Evolutionary conservation across 2,329 filamentous ascomycete species (phyloP).

Genomic region (Hypocrella siamensis): DNA sequence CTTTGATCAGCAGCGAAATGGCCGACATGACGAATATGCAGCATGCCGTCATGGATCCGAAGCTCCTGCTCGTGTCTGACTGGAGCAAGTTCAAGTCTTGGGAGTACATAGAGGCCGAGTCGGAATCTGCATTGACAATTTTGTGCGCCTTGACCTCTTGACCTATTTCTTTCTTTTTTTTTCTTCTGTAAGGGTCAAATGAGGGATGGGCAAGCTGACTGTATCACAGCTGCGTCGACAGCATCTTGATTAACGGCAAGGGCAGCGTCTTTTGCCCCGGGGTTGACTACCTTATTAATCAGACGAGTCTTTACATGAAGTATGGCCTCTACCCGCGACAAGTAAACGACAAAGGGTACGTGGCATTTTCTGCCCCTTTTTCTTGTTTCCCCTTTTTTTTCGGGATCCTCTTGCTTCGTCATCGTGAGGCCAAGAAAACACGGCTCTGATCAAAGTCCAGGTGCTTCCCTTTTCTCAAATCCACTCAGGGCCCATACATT

Average conservation of each 20-base stretch:
- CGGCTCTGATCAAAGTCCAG: not conserved
- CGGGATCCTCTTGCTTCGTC: not conserved
- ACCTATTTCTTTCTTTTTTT: too few relatives aligned
- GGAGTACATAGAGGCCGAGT: not conserved
- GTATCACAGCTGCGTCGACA: conserved; percentile 2
- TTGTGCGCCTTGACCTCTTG: not conserved
- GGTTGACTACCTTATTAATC: not conserved
- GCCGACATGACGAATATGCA: conserved; percentile 5
- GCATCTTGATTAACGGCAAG: conserved; percentile 3
- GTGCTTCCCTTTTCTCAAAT: conserved; percentile 2
- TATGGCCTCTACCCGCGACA: not conserved
- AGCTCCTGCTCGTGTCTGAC: conserved; percentile 5
- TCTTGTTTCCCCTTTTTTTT: not conserved
- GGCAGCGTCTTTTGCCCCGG: conserved; percentile 3
- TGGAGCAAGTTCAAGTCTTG: conserved; percentile 2
- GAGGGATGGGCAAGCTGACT: too few relatives aligned
- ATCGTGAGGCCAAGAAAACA: not conserved
- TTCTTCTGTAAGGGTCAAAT: too few relatives aligned
- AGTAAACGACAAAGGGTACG: conserved; percentile 3
- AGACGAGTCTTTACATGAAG: not conserved
- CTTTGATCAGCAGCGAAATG: conserved; percentile 1
- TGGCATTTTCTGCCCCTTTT: not conserved
- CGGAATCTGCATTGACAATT: not conserved
- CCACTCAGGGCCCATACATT: conserved; percentile 3
- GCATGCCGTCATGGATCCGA: not conserved